Evolutionary conservation across 495 filamentous ascomycete genomes (phyloP), one percentile per base, ranked within the genome.

Genomic region (Trichoderma reesei): DNA sequence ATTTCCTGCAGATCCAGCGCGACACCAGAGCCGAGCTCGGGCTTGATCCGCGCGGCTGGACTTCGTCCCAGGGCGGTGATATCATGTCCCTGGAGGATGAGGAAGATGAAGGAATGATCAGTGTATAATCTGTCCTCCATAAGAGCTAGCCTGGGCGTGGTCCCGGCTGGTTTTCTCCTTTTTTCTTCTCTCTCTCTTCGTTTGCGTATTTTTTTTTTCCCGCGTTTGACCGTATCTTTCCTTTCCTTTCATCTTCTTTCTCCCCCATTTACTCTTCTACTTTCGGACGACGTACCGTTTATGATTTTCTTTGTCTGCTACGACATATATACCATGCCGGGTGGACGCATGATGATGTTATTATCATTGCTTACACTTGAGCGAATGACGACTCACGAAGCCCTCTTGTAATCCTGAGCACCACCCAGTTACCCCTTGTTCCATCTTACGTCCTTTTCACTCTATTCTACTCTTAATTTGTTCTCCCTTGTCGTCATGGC

Each of bases 1-100:
- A 96, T 71, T 95, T 98, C 67, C 83, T 91, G 69, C 84, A 83
- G 62, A 96, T 98, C 60, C 87, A 92, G 83, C 83, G 85, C 68
- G 92, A 97, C 68, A 79, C 89, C 54, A 82, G 83, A 46, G 73
- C 79, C 6, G 84, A 91, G 64, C 67, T 81, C 65, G 79, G 76
- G 26, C 46, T 80, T 26, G 66, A 60, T 9, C 37, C 66, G 0
- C 62, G 66, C 9, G 68, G 68, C 33, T 34, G 38, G 38, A 46
- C 5, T 10, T 34, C 54, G 3, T 37, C 46, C 31, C 36, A 48
- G 13, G 33, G 33, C 6, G 16, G 16, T 26, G 61, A 44, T 11
- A 16, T 34, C 5, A 42, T 42, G 38, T 16, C 20, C 16, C 5
- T 62, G 11, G 41, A 48, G 39, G 61, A 63, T 11, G 61, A 63